Evolutionary conservation across 2,329 filamentous ascomycete genomes (phyloP), one percentile per base, ranked within the genome.

Genomic region (Ascomycota sp.): DNA sequence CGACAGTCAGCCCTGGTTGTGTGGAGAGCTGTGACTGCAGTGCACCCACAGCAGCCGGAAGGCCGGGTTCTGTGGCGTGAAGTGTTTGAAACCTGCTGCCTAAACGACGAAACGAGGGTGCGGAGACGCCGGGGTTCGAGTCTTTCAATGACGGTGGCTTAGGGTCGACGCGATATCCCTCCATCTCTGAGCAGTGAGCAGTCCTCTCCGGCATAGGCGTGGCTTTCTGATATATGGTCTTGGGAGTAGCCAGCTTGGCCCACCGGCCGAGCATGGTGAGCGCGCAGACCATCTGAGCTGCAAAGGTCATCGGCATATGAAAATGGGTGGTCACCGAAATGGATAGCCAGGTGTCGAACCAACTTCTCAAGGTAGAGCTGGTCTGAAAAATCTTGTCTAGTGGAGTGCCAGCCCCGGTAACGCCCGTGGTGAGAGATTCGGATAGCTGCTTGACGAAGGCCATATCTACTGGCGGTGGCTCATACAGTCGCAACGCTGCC

Each of bases 331-430:
- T 37, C 0, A 55, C 43, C 0, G 64, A 56, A 0, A 69, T 43
- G 0, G 49, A 40, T 2, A 61, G 47, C 52, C 62, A 64, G 23
- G 48, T 47, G 2, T 63, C 54, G 29, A 69, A 66, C 47, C 60
- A 69, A 0, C 44, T 42, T 23, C 53, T 56, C 0, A 67, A 40
- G 1, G 63, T 57, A 11, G 50, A 46, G 27, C 59, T 56, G 4
- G 61, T 59, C 17, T 56, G 55, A 36, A 61, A 64, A 8, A 70
- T 56, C 3, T 56, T 47, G 32, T 68, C 61, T 2, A 68, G 48
- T 0, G 56, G 52, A 0, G 58, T 57, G 0, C 56, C 44, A 1
- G 48, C 45, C 4, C 52, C 51, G 2, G 50, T 23, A 0, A 51
- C 50, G 3, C 52, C 41, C 0, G 50, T 42, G 0, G 53, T 52